These are phyloP conservation scores for Penicillium desertorum DNA, from an alignment of 495 filamentous ascomycete genomes.

Conservation along the genomic window DNA sequence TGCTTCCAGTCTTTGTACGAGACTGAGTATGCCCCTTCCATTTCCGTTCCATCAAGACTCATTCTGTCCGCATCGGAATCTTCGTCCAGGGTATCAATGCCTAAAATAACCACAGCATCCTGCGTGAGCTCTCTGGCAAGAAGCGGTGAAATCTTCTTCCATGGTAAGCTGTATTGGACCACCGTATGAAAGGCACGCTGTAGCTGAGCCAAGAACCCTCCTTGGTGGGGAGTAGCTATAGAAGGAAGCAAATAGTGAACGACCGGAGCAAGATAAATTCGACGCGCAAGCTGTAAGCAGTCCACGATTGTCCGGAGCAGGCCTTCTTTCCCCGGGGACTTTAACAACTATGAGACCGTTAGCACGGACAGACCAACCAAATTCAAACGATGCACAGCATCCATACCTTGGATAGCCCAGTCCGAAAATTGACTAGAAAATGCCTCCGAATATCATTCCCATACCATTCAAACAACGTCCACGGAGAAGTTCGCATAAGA, in stretches of 20 bases:
- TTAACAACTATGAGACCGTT: slow-evolving; percentile 31
- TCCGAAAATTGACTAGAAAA: slow-evolving; percentile 46
- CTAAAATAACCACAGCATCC: slow-evolving; percentile 56
- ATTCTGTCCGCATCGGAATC: slow-evolving; percentile 16
- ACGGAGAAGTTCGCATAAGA: slow-evolving; percentile 26
- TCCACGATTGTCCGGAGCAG: slow-evolving; percentile 42
- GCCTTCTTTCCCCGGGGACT: slow-evolving; percentile 24
- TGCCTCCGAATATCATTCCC: slow-evolving; percentile 52
- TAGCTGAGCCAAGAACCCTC: slow-evolving; percentile 50
- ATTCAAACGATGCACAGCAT: not conserved
- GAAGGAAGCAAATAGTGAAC: slow-evolving; percentile 40
- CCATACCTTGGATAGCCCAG: slow-evolving; percentile 40
- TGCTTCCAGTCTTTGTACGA: slow-evolving; percentile 43
- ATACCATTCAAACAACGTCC: slow-evolving; percentile 51
- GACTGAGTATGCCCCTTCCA: slow-evolving; percentile 39
- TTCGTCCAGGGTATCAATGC: slow-evolving; percentile 43
- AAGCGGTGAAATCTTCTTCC: slow-evolving; percentile 47
- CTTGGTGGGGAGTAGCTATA: slow-evolving; percentile 29
- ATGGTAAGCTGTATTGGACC: slow-evolving; percentile 62
- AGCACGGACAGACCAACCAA: slow-evolving; percentile 4
- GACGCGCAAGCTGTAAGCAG: slow-evolving; percentile 44
- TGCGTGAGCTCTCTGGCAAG: slow-evolving; percentile 54
- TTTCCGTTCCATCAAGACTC: slow-evolving; percentile 38
- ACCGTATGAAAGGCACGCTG: slow-evolving; percentile 63
- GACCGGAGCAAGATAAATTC: slow-evolving; percentile 49